Base-by-base conservation (phyloP, 2,329 filamentous ascomycete genomes). In the Aspergillus hortae region DNA sequence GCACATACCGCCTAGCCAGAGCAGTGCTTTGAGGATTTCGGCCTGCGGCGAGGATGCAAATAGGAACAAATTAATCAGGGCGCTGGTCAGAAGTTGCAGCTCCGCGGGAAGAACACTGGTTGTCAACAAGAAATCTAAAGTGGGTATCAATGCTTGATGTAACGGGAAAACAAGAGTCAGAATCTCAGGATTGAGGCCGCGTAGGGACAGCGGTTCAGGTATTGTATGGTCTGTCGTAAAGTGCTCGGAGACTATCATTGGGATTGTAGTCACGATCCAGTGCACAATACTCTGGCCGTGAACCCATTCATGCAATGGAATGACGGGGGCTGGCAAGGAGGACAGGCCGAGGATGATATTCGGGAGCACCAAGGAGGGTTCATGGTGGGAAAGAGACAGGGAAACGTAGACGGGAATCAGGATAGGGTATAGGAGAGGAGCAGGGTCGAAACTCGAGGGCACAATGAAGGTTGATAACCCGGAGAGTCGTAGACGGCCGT, bases 61-160 rank as follows among this genome's bases (percentile, higher is more conserved):
- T 1, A 96, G 68, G 0, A 95, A 75, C 12, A 96, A 74, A 63
- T 95, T 90, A 63, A 96, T 87, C 12, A 99, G 78, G 2, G 85
- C 85, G 36, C 88, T 83, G 0, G 92, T 92, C 14, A 97, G 80
- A 9, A 99, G 78, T 62, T 96, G 90, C 40, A 96, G 79, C 70
- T 99, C 94, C 4, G 94, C 86, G 1, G 88, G 82, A 47, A 97
- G 78, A 40, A 97, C 80, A 70, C 92, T 96, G 1, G 91, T 95
- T 0, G 90, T 92, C 1, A 92, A 92, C 56, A 97, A 80, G 66
- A 89, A 86, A 62, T 89, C 84, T 51, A 97, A 70, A 27, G 89
- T 83, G 27, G 81, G 77, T 65, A 89, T 84, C 21, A 96, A 75
- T 27, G 85, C 85, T 69, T 89, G 87, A 64, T 96, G 92, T 42